Conservation (phyloP, 306 rosid species). For the Castanopsis chinensis region DNA sequence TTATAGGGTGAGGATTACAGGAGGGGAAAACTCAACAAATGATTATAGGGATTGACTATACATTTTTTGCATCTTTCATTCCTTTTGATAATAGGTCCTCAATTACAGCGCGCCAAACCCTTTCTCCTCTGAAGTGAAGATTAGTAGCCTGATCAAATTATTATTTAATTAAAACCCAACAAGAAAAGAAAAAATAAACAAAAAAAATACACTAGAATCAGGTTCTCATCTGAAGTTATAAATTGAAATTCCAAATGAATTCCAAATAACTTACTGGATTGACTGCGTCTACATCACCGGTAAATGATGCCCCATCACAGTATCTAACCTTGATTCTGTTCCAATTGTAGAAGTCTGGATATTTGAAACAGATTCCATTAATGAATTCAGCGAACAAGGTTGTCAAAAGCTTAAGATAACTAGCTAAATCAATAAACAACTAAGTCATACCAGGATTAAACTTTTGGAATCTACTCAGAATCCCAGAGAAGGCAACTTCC, state of each 20-base stretch:
- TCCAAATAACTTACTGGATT: slow-evolving; percentile 66
- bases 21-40: not conserved
- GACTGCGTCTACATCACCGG: slow-evolving; percentile 81
- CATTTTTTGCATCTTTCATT: slow-evolving; percentile 84
- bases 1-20: slow-evolving; percentile 2
- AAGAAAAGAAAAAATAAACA: not conserved
- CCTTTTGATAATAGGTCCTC: slow-evolving; percentile 80
- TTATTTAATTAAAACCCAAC: not conserved
- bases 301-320: slow-evolving; percentile 93
- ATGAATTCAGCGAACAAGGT: not conserved
- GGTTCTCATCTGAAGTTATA: not conserved
- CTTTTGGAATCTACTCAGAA: slow-evolving; percentile 41
- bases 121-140: slow-evolving; percentile 90
- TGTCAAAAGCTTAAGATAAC: not conserved
- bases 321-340: slow-evolving; percentile 83
- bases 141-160: slow-evolving; percentile 56
- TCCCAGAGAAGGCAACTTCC: slow-evolving; percentile 69
- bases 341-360: slow-evolving; percentile 86
- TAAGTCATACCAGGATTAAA: slow-evolving; percentile 75
- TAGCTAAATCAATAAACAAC: not conserved
- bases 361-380: slow-evolving; percentile 7
- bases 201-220: not conserved
- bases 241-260: slow-evolving; percentile 3
- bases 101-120: slow-evolving; percentile 65
- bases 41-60: slow-evolving; percentile 16